Conservation (phyloP, 345 rosid species). For the Gossypium mustelinum region DNA sequence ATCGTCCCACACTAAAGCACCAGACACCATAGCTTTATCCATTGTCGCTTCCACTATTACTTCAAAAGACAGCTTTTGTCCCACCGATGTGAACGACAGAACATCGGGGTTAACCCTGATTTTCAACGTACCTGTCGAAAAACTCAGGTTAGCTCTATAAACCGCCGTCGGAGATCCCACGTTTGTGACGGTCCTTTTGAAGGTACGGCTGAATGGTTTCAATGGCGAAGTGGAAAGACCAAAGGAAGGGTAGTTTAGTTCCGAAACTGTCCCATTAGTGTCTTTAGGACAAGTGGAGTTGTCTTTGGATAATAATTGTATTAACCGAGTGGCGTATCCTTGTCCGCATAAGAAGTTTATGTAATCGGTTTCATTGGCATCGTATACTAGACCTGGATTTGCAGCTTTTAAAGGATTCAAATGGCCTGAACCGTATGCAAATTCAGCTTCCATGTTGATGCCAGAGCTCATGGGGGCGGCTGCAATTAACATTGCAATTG, state of each 20-base stretch:
- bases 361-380: conserved; percentile 31
- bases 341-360: conserved; percentile 37
- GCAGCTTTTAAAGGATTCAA: conserved; percentile 28
- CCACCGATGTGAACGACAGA: conserved; percentile 22
- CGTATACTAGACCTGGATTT: conserved; percentile 41
- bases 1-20: conserved; percentile 34
- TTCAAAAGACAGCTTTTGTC: conserved; percentile 21
- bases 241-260: conserved; percentile 43
- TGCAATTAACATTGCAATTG: background rate
- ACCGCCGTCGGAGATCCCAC: conserved; percentile 29
- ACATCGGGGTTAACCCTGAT: conserved; percentile 25
- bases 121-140: conserved; percentile 17
- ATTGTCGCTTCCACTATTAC: conserved; percentile 22
- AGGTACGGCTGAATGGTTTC: conserved; percentile 6
- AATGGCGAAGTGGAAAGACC: conserved; percentile 5
- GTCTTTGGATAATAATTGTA: conserved; percentile 25
- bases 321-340: conserved; percentile 22
- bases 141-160: conserved; percentile 20
- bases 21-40: conserved; percentile 16
- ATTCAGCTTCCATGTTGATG: conserved; percentile 26
- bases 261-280: conserved; percentile 30
- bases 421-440: conserved; percentile 43
- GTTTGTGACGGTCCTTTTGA: conserved; percentile 35
- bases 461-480: conserved; percentile 17
- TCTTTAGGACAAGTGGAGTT: conserved; percentile 14